Evolutionary conservation across 1,139 yeast genomes (phyloP).

Genomic region (Lodderomyces jiufengensis): DNA sequence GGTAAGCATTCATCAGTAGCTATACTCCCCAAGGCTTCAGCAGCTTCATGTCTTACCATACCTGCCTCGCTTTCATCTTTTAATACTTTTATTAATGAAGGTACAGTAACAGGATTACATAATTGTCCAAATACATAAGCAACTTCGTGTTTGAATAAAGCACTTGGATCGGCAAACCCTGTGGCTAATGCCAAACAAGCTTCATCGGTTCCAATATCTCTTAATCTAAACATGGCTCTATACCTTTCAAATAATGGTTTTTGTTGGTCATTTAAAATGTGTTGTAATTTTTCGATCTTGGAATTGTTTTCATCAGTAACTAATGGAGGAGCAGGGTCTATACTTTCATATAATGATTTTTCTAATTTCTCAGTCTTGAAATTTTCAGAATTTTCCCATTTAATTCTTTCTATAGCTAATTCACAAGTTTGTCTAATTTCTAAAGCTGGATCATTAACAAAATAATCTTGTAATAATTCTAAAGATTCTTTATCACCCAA

Average conservation of each 20-base stretch:
- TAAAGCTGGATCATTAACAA: conserved; percentile 68
- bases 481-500: conserved; percentile 81
- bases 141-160: conserved; percentile 94
- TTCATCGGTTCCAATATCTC: conserved; percentile 91
- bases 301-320: conserved; percentile 47
- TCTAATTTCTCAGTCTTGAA: conserved; percentile 66
- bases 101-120: conserved; percentile 90
- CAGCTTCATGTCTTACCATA: conserved; percentile 99
- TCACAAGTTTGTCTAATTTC: conserved; percentile 98
- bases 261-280: conserved; percentile 68
- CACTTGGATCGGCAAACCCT: conserved; percentile 87
- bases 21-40: conserved; percentile 95
- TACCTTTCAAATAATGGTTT: conserved; percentile 88
- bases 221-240: conserved; percentile 96
- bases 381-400: conserved; percentile 78
- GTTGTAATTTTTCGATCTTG: conserved; percentile 60
- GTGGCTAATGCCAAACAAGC: conserved; percentile 89
- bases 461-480: conserved; percentile 59
- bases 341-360: conserved; percentile 74
- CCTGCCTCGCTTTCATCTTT: conserved; percentile 80
- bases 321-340: conserved; percentile 98
- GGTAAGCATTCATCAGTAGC: conserved; percentile 97
- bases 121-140: conserved; percentile 98
- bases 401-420: conserved; percentile 89
- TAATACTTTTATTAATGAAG: conserved; percentile 78